A percentile compares a stretch with the other conserved stretches of the same genome.
Conservation (phyloP, 495 filamentous ascomycete genomes). For the Podospora comata region DNA sequence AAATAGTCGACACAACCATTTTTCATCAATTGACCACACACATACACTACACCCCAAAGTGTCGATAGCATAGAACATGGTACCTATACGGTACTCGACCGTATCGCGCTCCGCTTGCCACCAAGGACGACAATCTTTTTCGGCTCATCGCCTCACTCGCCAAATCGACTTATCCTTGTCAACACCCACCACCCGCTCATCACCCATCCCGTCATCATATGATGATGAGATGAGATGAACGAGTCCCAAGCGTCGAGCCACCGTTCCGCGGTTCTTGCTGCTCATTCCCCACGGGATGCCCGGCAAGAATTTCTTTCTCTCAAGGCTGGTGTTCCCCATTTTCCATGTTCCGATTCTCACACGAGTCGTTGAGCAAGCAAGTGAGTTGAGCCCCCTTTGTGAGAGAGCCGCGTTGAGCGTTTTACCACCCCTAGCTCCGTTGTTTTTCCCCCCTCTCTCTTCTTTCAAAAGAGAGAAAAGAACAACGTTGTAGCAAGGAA, state of each 20-base stretch:
- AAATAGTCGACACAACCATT: background rate
- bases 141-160: background rate
- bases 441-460: background rate
- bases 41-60: background rate
- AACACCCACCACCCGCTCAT: background rate
- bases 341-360: background rate
- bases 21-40: background rate
- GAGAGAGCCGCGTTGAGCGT: background rate
- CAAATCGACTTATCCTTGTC: background rate
- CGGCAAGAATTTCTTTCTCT: background rate
- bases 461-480: background rate
- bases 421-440: background rate
- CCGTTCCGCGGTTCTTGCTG: background rate
- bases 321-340: background rate
- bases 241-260: background rate
- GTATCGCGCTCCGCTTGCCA: background rate
- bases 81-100: background rate
- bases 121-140: background rate
- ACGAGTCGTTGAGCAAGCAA: background rate
- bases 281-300: background rate
- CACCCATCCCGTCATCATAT: background rate
- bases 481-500: constrained; percentile 1
- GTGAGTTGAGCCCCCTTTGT: background rate
- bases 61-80: background rate
- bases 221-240: background rate